These are phyloP conservation scores for Beauveria asiatica DNA, from an alignment of 2,329 filamentous ascomycete genomes.

Conservation along the genomic window DNA sequence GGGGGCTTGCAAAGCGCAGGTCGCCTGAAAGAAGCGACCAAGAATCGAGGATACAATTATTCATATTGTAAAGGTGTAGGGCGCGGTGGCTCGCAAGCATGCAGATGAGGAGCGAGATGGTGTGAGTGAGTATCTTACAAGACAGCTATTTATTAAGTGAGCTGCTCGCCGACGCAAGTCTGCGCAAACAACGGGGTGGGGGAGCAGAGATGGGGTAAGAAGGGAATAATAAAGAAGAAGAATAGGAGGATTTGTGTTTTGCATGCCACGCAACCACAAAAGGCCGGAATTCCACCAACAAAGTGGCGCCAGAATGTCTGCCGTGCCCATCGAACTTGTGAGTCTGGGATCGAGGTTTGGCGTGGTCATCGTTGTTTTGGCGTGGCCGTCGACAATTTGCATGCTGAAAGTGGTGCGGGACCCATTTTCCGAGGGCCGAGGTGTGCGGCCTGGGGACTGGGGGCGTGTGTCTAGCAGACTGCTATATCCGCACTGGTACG, in stretches of 20 bases:
- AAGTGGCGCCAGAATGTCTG: not conserved
- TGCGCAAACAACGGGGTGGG: too few species aligned
- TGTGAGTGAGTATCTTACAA: not conserved
- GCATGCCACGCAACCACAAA: not conserved
- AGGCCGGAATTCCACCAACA: not conserved
- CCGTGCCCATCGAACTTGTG: not conserved
- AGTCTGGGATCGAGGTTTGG: not conserved
- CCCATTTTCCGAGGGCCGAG: not conserved
- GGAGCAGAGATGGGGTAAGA: too few species aligned
- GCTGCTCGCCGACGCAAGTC: not conserved
- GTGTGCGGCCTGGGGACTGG: not conserved
- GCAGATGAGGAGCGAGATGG: too few species aligned
- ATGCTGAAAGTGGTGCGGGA: not conserved
- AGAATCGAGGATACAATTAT: too few species aligned
- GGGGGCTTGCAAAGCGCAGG: too few species aligned
- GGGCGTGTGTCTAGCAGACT: not conserved
- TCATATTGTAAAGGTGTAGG: too few species aligned
- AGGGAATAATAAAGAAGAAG: not conserved
- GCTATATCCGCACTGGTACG: not conserved
- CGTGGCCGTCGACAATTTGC: not conserved
- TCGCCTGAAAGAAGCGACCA: too few species aligned
- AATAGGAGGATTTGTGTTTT: not conserved
- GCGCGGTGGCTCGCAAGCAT: too few species aligned
- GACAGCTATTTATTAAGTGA: not conserved
- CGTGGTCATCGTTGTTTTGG: not conserved